Evolutionary conservation across 2,329 filamentous ascomycete genomes (phyloP).

Genomic region (Cladophialophora exuberans): DNA sequence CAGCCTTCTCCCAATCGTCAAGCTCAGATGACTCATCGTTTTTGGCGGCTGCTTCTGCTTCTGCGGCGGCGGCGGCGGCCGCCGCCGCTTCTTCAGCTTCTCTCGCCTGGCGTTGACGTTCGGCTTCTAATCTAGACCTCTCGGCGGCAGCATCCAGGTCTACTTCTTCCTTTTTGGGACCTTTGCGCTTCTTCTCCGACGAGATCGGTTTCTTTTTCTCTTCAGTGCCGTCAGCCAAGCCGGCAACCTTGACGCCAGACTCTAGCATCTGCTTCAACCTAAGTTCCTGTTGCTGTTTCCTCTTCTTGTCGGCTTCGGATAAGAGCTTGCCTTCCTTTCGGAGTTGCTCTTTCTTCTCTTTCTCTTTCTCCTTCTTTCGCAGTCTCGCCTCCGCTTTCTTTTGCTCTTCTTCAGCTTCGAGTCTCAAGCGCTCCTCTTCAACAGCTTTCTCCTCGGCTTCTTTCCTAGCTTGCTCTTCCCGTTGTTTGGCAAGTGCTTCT

Average conservation of each 20-base stretch:
- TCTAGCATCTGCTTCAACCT: constrained; percentile 55
- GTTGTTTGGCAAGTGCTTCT: constrained; percentile 47
- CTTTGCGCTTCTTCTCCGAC: constrained; percentile 72
- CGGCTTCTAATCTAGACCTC: constrained; percentile 48
- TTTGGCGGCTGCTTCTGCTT: constrained; percentile 57
- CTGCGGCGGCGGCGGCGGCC: constrained; percentile 76
- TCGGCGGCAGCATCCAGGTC: constrained; percentile 55
- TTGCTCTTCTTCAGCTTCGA: constrained; percentile 50
- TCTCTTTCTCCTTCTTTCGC: constrained; percentile 53
- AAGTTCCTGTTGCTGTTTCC: constrained; percentile 50
- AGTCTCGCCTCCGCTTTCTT: constrained; percentile 51
- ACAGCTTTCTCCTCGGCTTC: constrained; percentile 45
- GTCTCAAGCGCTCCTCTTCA: constrained; percentile 43
- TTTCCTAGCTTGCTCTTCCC: constrained; percentile 50
- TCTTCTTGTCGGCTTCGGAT: constrained; percentile 53
- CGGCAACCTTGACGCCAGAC: constrained; percentile 50
- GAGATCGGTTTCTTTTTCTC: constrained; percentile 79
- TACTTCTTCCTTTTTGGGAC: constrained; percentile 63
- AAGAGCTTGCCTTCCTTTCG: constrained; percentile 53
- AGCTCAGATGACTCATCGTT: constrained; percentile 60
- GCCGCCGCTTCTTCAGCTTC: constrained; percentile 79
- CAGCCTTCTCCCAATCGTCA: constrained; percentile 85
- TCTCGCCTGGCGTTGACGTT: constrained; percentile 58
- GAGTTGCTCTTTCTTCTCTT: constrained; percentile 55
- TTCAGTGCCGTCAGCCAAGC: constrained; percentile 53